Evolutionary conservation across 495 filamentous ascomycete genomes (phyloP).

Genomic region (Parathielavia hyrcaniae): DNA sequence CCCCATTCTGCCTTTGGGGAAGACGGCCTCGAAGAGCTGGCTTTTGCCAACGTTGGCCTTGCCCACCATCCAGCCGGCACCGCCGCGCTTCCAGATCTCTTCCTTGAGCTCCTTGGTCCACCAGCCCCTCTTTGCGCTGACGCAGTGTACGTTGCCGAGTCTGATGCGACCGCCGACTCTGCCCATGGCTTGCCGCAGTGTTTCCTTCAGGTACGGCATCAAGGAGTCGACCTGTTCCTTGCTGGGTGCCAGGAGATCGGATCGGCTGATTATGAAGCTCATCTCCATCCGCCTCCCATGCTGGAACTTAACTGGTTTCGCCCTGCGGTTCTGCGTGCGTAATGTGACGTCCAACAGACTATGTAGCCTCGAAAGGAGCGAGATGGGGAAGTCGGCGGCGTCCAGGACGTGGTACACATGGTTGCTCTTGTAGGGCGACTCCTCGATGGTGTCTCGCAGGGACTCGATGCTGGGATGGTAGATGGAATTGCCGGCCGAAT

Average conservation of each 20-base stretch:
- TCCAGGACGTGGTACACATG: conserved; percentile 98
- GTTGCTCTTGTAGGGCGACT: conserved; percentile 80
- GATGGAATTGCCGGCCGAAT: conserved; percentile 62
- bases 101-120: conserved; percentile 84
- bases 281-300: conserved; percentile 59
- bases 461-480: conserved; percentile 70
- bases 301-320: conserved; percentile 55
- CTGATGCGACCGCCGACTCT: conserved; percentile 54
- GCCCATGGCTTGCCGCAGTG: conserved; percentile 67
- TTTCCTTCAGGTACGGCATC: conserved; percentile 71
- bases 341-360: conserved; percentile 54
- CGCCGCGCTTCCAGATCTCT: conserved; percentile 69
- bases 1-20: conserved; percentile 68
- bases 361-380: conserved; percentile 59
- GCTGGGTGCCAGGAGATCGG: conserved; percentile 74
- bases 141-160: conserved; percentile 75
- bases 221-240: conserved; percentile 74
- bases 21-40: conserved; percentile 75
- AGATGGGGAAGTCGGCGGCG: conserved; percentile 94
- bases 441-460: conserved; percentile 71
- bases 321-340: conserved; percentile 69
- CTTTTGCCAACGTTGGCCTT: conserved; percentile 97
- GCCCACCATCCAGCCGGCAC: conserved; percentile 96
- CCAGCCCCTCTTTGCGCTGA: conserved; percentile 78
- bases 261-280: conserved; percentile 82